Base-by-base conservation (phyloP, 305 asterid species). In the Coffea humblotiana region DNA sequence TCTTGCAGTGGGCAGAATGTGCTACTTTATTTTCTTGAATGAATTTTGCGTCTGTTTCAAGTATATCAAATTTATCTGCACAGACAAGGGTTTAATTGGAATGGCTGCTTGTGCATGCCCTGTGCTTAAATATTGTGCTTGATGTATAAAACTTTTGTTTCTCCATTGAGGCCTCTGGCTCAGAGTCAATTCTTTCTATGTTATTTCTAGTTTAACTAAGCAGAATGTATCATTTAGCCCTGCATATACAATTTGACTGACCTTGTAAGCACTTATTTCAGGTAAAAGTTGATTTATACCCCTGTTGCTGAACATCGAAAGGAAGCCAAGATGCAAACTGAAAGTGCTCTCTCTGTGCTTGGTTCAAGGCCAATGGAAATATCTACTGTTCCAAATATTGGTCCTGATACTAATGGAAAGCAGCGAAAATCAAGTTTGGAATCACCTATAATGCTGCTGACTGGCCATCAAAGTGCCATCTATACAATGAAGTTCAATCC, bases 401-500 rank as follows among this genome's bases (percentile, higher is more conserved):
- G 89, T 58, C 88, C 84, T 29, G 92, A 93, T 63, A 78, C 88
- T 66, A 88, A 91, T 80, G 94, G 91, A 52, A 96, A 90, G 79
- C 91, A 88, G 67, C 88, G 97, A 69, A 91, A 90, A 16, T 94
- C 99, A 15, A 89, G 94, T 88, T 88, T 94, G 85, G 95, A 94
- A 81, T 93, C 98, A 18, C 98, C 98, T 9, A 94, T 95, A 72
- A 93, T 95, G 99, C 87, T 95, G 79, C 84, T 94, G 29, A 23
- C 91, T 16, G 99, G 98, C 73, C 99, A 96, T 86, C 98, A 94
- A 79, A 96, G 99, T 87, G 94, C 95, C 43, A 81, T 96, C 71
- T 96, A 92, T 86, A 75, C 97, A 4, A 88, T 96, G 97, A 96
- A 96, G 84, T 94, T 94, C 87, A 92, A 94, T 87, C 97, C 99